Base-by-base conservation (phyloP, 441 rosid genomes). In the Syzygium syzygioides region DNA sequence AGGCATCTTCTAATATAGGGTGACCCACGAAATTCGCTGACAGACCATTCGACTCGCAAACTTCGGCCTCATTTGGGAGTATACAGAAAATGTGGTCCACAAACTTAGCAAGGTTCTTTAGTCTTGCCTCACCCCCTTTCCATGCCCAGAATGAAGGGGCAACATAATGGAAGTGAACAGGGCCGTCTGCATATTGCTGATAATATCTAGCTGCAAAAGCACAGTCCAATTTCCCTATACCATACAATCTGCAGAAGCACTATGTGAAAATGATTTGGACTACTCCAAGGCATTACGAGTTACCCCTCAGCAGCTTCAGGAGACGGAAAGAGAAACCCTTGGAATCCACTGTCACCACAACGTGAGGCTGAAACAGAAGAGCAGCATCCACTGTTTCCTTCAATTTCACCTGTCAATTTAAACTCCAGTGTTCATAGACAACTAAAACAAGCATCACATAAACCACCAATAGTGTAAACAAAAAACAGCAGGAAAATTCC, bases 131-230 rank as follows among this genome's bases (percentile, higher is more conserved):
- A 88, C 98, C 99, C 85, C 99, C 99, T 95, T 92, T 96, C 99
- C 99, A 97, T 4, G 99, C 99, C 99, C 99, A 96, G 89, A 96
- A 97, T 32, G 99, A 96, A 30, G 98, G 99, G 86, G 99, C 98
- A 14, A 96, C 99, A 86, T 95, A 97, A 92, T 97, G 99, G 90
- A 95, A 96, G 89, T 96, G 98, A 79, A 92, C 91, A 1, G 97
- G 94, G 87, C 86, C 76, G 85, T 91, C 91, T 89, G 71, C 79
- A 52, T 55, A 59, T 52, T 89, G 90, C 89, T 88, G 88, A 87
- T 88, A 87, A 57, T 92, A 93, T 94, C 94, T 95, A 93, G 94
- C 99, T 97, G 98, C 98, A 96, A 93, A 95, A 93, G 55, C 91
- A 93, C 85, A 91, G 76, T 90, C 93, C 88, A 76, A 54, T 91